Base-by-base conservation (phyloP, 352 stramenopile species). In the Hyaloperonospora arabidopsidis region DNA sequence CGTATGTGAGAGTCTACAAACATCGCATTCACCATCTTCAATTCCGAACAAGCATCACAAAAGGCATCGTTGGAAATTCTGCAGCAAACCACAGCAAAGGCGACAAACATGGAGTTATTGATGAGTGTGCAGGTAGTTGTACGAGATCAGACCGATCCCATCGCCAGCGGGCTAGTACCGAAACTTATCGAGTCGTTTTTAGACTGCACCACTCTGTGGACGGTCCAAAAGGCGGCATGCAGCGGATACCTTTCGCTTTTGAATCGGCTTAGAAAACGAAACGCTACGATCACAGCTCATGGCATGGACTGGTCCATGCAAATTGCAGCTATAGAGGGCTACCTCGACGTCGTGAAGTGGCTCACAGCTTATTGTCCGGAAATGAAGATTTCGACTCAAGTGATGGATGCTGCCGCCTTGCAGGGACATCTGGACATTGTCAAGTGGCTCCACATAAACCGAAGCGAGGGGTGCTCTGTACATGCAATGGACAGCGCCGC, bases 341-440 rank as follows among this genome's bases (percentile, higher is more conserved):
- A 67, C 22, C 46, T 81, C 14, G 17, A 34, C 17, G 58, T 74
- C 12, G 41, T 82, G 13, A 52, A 73, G 52, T 79, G 70, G 66
- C 61, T 82, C 18, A 65, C 52, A 15, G 61, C 49, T 4, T 74
- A 78, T 45, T 36, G 59, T 12, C 61, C 64, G 1, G 39, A 76
- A 5, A 46, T 57, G 28, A 64, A 56, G 22, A 61, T 70, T 28
- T 76, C 72, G 28, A 68, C 67, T 13, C 52, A 56, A 19, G 68
- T 79, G 6, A 87, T 89, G 76, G 79, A 89, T 67, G 77, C 78
- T 25, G 79, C 79, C 12, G 79, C 79, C n/a, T 76, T 81, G 46
- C 63, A 66, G 29, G 79, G 79, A 0, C 74, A 77, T 46, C 53
- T 84, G 5, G 43, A 68, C 0, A 53, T 86, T n/a, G 57, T 89